Evolutionary conservation across 352 stramenopile species (phyloP), one percentile per base, ranked within the genome.

Genomic region (Phytophthora uliginosa): DNA sequence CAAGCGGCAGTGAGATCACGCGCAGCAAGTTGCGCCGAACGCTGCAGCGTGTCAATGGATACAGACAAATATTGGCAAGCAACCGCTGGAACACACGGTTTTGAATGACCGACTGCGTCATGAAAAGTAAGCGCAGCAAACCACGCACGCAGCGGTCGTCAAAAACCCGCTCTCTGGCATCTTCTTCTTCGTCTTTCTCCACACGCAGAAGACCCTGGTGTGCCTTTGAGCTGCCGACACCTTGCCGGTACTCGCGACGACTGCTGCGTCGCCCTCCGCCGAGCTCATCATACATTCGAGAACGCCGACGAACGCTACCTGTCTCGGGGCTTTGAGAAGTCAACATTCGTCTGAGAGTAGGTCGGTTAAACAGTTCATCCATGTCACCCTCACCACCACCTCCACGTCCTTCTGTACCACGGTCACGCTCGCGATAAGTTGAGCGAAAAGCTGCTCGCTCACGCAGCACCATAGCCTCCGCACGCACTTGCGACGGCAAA

Each of bases 391-490:
- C 78, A 22, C 79, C 78, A 22, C 79, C 78, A 51, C 40, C 69
- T 63, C 59, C 68, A 59, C 77, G 76, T 20, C 73, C 68, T 3
- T 77, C 59, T 22, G 71, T 71, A 26, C 58, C 66, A 52, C 65
- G 74, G 38, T 77, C 73, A 15, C 71, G 73, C 17, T 87, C 83
- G 53, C 86, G 83, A 65, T 93, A 95, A 13, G 79, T 85, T 26
- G 83, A 83, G 45, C 83, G 88, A 58, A 95, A 96, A 3, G 88
- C 86, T 26, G 94, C 93, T 18, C 98, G 88, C 72, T 99, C 98
- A 50, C 97, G 85, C 33, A 99, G 75, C 26, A 99, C 77, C 84
- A 98, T 96, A 6, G 98, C 98, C 77, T 99, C 98, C 7, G 96
- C 94, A 64, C 97, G 85, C 12, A 99, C 87, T 74, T 98, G 92